Evolutionary conservation across 129 eudicot species (phyloP), one percentile per base, ranked within the genome.

Genomic region (Lactuca sativa): DNA sequence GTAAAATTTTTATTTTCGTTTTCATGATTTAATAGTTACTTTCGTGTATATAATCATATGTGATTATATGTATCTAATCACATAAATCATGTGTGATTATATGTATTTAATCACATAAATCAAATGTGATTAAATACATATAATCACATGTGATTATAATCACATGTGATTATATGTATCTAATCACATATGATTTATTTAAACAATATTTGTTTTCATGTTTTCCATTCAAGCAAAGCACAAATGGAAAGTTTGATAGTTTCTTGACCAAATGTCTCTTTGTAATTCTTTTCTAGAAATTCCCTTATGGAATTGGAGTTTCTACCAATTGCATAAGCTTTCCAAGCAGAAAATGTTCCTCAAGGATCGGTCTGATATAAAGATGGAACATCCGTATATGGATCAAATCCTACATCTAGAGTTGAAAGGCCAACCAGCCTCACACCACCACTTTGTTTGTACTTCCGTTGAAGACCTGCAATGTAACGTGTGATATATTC

Each of bases 401-500:
- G 97, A 59, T 91, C 97, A 61, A 91, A 91, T 7, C 97, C 97
- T 56, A 91, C 88, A 13, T 88, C 88, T 75, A 91, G 87, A 49
- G 95, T 91, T 13, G 97, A 91, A 62, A 91, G 95, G 34, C 97
- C 97, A 80, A 91, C 88, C 34, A 95, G 95, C 74, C 97, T 88
- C 41, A 91, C 97, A 81, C 97, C 97, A 81, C 97, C 97, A 83
- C 97, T 91, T 70, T 91, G 97, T 16, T 95, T 88, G 69, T 88
- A 88, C 61, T 88, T 88, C 80, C 85, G 95, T 78, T 88, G 95
- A 66, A 88, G 88, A 40, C 91, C 95, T 78, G 91, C 95, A 65
- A 88, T 88, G 72, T 85, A 91, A 73, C 97, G 97, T 30, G 95
- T 91, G 16, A 91, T 88, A 69, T 91, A 91, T 61, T 91, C 97